A percentile compares a stretch with the other conserved stretches of the same genome.
Evolutionary conservation across 768 basidiomycete genomes (phyloP).

Genomic region (Cytidiella melzeri): DNA sequence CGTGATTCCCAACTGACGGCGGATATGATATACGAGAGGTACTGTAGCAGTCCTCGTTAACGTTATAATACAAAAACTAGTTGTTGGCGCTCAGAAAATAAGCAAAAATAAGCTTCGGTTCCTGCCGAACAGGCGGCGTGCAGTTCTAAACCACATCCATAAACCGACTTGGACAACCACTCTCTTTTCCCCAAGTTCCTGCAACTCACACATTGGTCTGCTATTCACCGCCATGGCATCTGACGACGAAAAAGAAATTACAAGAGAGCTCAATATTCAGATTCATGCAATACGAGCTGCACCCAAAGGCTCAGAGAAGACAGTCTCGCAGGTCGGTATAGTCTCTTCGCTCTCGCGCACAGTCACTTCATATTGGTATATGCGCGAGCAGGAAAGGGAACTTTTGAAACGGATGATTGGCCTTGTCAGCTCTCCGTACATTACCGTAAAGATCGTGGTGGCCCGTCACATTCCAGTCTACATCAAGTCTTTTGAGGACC

Average conservation of each 20-base stretch:
- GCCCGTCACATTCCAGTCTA: constrained; percentile 51
- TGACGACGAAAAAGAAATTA: neutral
- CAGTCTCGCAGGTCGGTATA: constrained; percentile 8
- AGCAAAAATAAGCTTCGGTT: too few species aligned
- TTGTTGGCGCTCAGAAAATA: too few species aligned
- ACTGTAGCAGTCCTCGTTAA: too few species aligned
- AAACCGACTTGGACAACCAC: too few species aligned
- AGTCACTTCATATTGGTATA: neutral
- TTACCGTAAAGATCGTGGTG: constrained; percentile 48
- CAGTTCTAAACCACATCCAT: too few species aligned
- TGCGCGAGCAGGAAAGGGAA: constrained; percentile 38
- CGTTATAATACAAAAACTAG: too few species aligned
- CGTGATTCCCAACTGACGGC: too few species aligned
- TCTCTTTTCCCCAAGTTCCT: too few species aligned
- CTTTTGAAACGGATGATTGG: constrained; percentile 49
- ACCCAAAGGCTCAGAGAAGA: neutral
- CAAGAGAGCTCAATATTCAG: neutral
- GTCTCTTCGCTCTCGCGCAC: neutral
- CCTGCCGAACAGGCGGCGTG: too few species aligned
- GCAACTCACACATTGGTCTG: too few species aligned
- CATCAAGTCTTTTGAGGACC: constrained; percentile 61
- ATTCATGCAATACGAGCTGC: neutral
- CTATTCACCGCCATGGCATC: neutral
- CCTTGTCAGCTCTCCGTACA: constrained; percentile 41
- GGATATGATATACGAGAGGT: too few species aligned